Evolutionary conservation across 495 filamentous ascomycete genomes (phyloP).

Genomic region (Tuber magnatum): DNA sequence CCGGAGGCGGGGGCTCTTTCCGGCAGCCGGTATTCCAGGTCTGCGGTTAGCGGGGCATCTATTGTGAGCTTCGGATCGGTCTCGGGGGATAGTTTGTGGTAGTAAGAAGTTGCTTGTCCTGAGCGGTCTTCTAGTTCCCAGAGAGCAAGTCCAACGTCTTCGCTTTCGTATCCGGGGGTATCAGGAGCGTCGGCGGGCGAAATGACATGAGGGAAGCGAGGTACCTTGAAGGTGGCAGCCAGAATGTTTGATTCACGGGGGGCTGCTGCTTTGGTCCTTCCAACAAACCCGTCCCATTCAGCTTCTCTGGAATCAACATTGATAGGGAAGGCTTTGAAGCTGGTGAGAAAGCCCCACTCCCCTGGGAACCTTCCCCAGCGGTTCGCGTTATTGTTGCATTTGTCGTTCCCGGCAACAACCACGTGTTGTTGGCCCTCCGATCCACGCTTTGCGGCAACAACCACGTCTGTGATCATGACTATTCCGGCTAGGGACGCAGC

Average conservation of each 20-base stretch:
- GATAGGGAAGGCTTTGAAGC: slow-evolving; percentile 17
- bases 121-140: slow-evolving; percentile 24
- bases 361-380: slow-evolving; percentile 22
- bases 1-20: neutral
- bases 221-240: slow-evolving; percentile 19
- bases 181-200: neutral
- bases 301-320: neutral
- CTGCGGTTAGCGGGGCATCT: slow-evolving; percentile 4
- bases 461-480: slow-evolving; percentile 18
- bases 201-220: slow-evolving; percentile 4
- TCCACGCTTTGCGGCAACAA: slow-evolving; percentile 11
- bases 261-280: slow-evolving; percentile 16
- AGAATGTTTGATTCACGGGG: slow-evolving; percentile 21
- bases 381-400: slow-evolving; percentile 22
- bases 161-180: slow-evolving; percentile 5
- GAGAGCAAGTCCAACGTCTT: slow-evolving; percentile 24
- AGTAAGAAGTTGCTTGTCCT: slow-evolving; percentile 17
- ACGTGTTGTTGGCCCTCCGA: slow-evolving; percentile 5
- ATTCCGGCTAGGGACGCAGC: slow-evolving; percentile 8
- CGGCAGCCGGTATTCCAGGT: slow-evolving; percentile 11
- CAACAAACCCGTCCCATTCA: slow-evolving; percentile 17
- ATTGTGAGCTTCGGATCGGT: neutral
- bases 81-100: slow-evolving; percentile 17
- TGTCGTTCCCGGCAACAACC: slow-evolving; percentile 25
- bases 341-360: slow-evolving; percentile 28